phyloP scores from a whole-genome alignment of 2,329 filamentous ascomycete genomes.

The Claviceps fusiformis region DNA sequence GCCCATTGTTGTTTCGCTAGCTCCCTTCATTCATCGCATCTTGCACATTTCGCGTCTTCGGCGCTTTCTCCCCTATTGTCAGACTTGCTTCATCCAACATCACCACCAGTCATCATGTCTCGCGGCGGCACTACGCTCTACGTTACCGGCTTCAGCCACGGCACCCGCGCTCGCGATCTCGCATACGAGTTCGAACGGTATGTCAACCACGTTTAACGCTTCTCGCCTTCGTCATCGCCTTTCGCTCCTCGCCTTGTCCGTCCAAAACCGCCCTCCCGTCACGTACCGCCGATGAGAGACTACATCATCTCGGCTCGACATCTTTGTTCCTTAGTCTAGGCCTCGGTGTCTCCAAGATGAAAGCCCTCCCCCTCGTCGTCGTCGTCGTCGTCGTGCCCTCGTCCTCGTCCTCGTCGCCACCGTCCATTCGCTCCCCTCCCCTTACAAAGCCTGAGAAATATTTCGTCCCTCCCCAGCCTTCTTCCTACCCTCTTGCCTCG shows the following conservation, averaged over 20 bases:
- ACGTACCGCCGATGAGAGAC: slow-evolving; percentile 21
- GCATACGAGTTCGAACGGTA: slow-evolving; percentile 99
- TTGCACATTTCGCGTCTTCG: not conserved
- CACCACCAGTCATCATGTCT: slow-evolving; percentile 51
- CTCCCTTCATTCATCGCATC: not conserved
- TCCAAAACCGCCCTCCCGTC: slow-evolving; percentile 26
- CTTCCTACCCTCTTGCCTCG: slow-evolving; percentile 10
- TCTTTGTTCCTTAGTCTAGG: slow-evolving; percentile 13
- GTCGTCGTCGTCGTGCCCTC: slow-evolving; percentile 13
- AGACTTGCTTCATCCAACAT: slow-evolving; percentile 3
- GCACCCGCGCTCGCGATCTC: slow-evolving; percentile 95
- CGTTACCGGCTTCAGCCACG: slow-evolving; percentile 97
- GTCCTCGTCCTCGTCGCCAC: slow-evolving; percentile 6
- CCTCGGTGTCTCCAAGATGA: slow-evolving; percentile 7
- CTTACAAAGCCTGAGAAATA: not conserved
- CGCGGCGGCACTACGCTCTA: slow-evolving; percentile 89
- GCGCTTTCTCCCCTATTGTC: slow-evolving; percentile 2
- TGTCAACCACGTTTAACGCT: slow-evolving; percentile 46
- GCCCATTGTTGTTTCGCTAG: not conserved
- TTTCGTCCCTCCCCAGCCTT: slow-evolving; percentile 7
- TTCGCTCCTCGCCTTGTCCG: slow-evolving; percentile 25
- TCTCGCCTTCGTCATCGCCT: slow-evolving; percentile 24
- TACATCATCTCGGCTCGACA: slow-evolving; percentile 8
- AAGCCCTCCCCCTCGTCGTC: slow-evolving; percentile 2
- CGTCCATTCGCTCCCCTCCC: slow-evolving; percentile 1